These are phyloP conservation scores for Trametes elegans DNA, from an alignment of 768 basidiomycete species.

Conservation along the genomic window DNA sequence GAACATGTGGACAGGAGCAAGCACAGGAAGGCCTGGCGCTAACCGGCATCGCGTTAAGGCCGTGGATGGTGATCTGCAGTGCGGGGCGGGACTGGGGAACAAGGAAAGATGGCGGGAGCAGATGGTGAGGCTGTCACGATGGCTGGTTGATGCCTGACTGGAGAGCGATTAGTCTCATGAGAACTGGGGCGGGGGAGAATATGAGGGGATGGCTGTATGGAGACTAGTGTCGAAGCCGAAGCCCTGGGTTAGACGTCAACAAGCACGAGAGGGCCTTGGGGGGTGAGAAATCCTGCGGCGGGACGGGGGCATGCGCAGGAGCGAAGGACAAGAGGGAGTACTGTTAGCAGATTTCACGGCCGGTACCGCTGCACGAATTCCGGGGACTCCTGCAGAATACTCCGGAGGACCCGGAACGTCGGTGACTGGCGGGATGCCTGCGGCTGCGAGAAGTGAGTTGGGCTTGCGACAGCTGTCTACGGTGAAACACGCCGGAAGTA, in stretches of 20 bases:
- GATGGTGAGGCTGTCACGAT: neutral
- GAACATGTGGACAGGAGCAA: too few relatives aligned
- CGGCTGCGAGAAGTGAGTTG: neutral
- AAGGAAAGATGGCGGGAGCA: neutral
- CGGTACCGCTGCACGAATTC: too few relatives aligned
- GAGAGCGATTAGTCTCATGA: neutral
- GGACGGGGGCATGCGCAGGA: neutral
- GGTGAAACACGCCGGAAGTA: too few relatives aligned
- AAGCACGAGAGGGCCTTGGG: conserved; percentile 2
- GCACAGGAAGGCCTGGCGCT: too few relatives aligned
- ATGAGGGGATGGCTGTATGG: conserved; percentile 1
- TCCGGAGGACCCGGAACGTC: too few relatives aligned
- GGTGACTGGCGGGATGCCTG: too few relatives aligned
- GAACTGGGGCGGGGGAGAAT: neutral
- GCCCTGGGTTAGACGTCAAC: conserved; percentile 9
- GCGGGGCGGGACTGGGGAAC: neutral
- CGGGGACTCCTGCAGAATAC: too few relatives aligned
- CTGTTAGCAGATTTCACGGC: neutral
- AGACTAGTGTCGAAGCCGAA: conserved; percentile 7
- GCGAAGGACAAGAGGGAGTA: too few relatives aligned
- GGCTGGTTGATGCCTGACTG: neutral
- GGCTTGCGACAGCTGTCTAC: too few relatives aligned
- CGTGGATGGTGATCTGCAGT: neutral
- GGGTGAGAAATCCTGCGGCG: too few relatives aligned
- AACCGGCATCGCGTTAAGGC: too few relatives aligned